These are phyloP conservation scores for Tieghemostelium lacteum DNA, from an alignment of 78 protist genomes.

Conservation along the genomic window DNA sequence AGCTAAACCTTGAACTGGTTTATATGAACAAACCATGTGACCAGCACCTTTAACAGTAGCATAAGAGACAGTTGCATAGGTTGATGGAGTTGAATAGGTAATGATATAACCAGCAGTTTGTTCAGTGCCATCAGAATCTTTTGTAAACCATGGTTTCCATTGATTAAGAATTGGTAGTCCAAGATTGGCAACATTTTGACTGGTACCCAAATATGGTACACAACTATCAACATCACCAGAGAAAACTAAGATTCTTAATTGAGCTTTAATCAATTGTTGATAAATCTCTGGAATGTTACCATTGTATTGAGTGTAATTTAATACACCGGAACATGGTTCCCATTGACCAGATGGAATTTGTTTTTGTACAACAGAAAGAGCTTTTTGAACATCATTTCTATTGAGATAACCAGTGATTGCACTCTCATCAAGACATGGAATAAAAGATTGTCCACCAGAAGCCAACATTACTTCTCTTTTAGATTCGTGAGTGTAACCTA, in stretches of 20 bases:
- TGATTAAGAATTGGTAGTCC: slow-evolving; percentile 1
- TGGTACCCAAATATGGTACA: slow-evolving; percentile 46
- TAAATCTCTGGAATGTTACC: slow-evolving; percentile 16
- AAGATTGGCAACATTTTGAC: neutral
- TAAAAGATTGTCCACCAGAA: too few species aligned
- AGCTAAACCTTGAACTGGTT: slow-evolving; percentile 12
- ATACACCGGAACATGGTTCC: slow-evolving; percentile 18
- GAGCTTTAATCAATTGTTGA: neutral
- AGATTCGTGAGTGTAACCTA: neutral
- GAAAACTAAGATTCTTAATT: slow-evolving; percentile 5
- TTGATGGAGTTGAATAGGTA: slow-evolving; percentile 1
- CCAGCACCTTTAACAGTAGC: slow-evolving; percentile 58
- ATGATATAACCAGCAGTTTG: slow-evolving; percentile 46
- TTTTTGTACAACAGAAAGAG: neutral
- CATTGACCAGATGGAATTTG: slow-evolving; percentile 4
- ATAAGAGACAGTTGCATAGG: slow-evolving; percentile 3
- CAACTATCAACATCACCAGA: slow-evolving; percentile 56
- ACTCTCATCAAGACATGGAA: slow-evolving; percentile 41
- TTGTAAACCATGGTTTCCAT: slow-evolving; percentile 30
- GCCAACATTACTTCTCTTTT: neutral
- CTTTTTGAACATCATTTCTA: slow-evolving; percentile 5
- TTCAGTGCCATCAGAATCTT: neutral
- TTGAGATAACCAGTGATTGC: slow-evolving; percentile 24
- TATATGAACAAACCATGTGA: slow-evolving; percentile 30
- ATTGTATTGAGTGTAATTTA: neutral